Percentiles rank a stretch among this genome's conserved stretches.
phyloP scores from a whole-genome alignment of 768 basidiomycete genomes.

The Suillus subaureus region DNA sequence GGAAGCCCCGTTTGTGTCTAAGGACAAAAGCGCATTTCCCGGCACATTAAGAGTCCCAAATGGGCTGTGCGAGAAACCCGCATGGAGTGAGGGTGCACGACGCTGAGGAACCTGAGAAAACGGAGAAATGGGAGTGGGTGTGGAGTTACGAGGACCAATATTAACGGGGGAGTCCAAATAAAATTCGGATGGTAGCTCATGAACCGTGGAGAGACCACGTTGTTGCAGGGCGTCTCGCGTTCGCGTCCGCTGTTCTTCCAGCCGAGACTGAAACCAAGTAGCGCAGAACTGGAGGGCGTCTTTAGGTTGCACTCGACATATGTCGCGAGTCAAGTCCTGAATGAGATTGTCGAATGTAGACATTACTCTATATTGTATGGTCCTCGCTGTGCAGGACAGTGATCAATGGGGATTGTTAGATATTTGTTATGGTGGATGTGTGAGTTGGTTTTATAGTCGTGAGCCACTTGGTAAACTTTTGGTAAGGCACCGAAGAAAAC shows the following conservation, averaged over 20 bases:
- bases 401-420: conserved; percentile 9
- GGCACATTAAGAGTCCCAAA: conserved; percentile 82
- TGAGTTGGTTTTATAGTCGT: conserved; percentile 11
- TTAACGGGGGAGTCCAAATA: conserved; percentile 54
- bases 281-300: conserved; percentile 93
- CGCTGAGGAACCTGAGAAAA: conserved; percentile 53
- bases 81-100: conserved; percentile 56
- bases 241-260: conserved; percentile 82
- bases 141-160: conserved; percentile 32
- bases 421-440: neutral
- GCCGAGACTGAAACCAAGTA: conserved; percentile 89
- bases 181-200: conserved; percentile 58
- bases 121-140: conserved; percentile 53
- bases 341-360: conserved; percentile 85
- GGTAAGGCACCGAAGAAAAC: conserved; percentile 15
- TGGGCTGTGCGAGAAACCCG: conserved; percentile 59
- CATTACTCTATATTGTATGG: conserved; percentile 36
- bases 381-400: conserved; percentile 10
- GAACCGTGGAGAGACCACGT: conserved; percentile 49
- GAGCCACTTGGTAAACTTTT: conserved; percentile 7
- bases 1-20: conserved; percentile 37
- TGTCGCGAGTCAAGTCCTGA: conserved; percentile 84
- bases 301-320: conserved; percentile 81
- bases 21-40: conserved; percentile 73
- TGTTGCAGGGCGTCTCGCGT: conserved; percentile 66